Evolutionary conservation across 208 protist species (phyloP).

Genomic region (Acanthamoeba culbertsoni): DNA sequence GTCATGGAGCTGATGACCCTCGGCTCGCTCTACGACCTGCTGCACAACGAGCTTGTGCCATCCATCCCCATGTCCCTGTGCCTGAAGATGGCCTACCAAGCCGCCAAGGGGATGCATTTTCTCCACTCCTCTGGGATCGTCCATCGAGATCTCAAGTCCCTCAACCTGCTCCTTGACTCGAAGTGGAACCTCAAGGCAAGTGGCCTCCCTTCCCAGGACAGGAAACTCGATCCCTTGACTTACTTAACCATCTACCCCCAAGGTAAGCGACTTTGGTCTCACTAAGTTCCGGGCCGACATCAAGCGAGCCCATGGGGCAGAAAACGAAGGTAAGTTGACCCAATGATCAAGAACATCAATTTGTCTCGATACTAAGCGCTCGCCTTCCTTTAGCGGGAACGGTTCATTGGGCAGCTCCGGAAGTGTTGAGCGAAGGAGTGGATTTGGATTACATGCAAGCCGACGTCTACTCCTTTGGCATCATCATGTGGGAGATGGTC

Average conservation of each 20-base stretch:
- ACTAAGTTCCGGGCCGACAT: slow-evolving; percentile 34
- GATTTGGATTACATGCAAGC: neutral
- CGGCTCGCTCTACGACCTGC: neutral
- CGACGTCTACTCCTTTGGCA: slow-evolving; percentile 34
- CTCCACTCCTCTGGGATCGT: neutral
- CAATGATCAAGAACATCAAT: neutral
- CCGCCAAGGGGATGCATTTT: slow-evolving; percentile 23
- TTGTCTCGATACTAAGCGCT: neutral
- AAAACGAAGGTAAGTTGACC: neutral
- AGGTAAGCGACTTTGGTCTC: slow-evolving; percentile 45
- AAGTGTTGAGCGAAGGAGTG: neutral
- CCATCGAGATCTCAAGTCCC: neutral
- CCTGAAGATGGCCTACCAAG: neutral
- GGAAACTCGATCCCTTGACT: neutral
- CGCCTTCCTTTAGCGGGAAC: neutral
- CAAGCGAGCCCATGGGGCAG: neutral
- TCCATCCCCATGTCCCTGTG: neutral
- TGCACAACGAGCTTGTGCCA: slow-evolving; percentile 15
- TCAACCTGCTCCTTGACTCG: slow-evolving; percentile 49
- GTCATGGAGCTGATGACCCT: slow-evolving; percentile 39
- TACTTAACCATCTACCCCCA: neutral
- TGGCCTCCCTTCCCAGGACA: neutral
- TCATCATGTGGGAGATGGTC: slow-evolving; percentile 45
- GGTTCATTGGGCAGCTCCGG: slow-evolving; percentile 20
- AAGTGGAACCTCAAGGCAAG: slow-evolving; percentile 56